Base-by-base conservation (phyloP, 2,329 filamentous ascomycete species). In the Dryadomyces sulphureus region DNA sequence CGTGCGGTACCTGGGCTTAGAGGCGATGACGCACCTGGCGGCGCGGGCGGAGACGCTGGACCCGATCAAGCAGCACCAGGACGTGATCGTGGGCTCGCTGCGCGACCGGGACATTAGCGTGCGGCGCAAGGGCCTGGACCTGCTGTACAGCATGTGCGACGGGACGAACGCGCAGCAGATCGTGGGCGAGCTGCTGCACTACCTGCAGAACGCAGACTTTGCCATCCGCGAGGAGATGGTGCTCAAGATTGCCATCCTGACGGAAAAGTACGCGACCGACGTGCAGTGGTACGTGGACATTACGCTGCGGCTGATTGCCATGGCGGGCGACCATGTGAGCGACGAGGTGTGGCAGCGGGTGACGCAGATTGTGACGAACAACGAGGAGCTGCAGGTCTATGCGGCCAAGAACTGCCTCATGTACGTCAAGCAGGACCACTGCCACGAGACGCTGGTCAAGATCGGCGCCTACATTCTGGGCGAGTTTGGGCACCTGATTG, bases 211-310 rank as follows among this genome's bases (percentile, higher is more conserved):
- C 47, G 92, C 92, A 41, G 92, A 98, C 62, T 98, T 94, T 62
- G 90, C 90, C 5, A 95, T 98, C 56, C 79, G 93, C 52, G 93
- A 98, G 66, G 92, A 98, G 63, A 98, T 98, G 92, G 92, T 96
- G 4, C 71, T 98, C 52, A 98, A 98, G 67, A 94, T 98, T 63
- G 92, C 92, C 45, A 98, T 98, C 57, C 65, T 98, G 53, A 96
- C 93, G 0, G 92, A 98, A 61, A 96, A 96, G 60, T 98, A 98
- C 60, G 92, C 92, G 21, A 95, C 89, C 1, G 92, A 98, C 58
- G 86, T 94, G 19, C 90, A 96, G 66, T 98, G 92, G 92, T 98
- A 98, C 62, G 93, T 98, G 51, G 90, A 98, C 60, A 95, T 96
- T 54, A 94, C 92, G 11, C 71, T 98, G 54, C 80, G 90, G 47